phyloP scores from a whole-genome alignment of 2,329 filamentous ascomycete genomes.

The Claviceps pusilla region DNA sequence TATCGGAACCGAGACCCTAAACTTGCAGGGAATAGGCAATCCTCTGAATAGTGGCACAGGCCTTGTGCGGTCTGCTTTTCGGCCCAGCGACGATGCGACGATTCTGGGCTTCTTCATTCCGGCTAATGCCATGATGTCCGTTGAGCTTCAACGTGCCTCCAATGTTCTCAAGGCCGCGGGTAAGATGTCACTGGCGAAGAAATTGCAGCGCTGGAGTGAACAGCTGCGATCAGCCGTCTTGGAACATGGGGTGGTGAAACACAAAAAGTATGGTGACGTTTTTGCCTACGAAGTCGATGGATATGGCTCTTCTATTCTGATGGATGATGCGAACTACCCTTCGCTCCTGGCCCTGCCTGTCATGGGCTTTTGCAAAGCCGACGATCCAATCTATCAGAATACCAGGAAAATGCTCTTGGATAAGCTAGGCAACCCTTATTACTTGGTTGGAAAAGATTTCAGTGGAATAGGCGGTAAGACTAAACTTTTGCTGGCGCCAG shows the following conservation, averaged over 20 bases:
- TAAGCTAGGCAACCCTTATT: slow-evolving; percentile 75
- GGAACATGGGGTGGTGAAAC: slow-evolving; percentile 67
- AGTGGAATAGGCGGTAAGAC: slow-evolving; percentile 69
- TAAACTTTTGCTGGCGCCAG: not conserved
- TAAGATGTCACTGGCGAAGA: slow-evolving; percentile 35
- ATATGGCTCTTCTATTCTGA: slow-evolving; percentile 66
- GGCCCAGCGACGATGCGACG: slow-evolving; percentile 87
- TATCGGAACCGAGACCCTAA: slow-evolving; percentile 78
- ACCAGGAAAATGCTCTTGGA: slow-evolving; percentile 66
- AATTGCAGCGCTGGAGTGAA: slow-evolving; percentile 42
- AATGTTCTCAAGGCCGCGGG: slow-evolving; percentile 49
- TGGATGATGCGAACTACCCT: slow-evolving; percentile 83
- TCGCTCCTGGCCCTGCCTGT: slow-evolving; percentile 65
- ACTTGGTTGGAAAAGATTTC: slow-evolving; percentile 60
- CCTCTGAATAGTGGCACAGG: slow-evolving; percentile 74
- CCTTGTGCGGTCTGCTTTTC: slow-evolving; percentile 78
- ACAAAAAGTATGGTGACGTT: slow-evolving; percentile 60
- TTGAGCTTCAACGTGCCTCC: slow-evolving; percentile 65
- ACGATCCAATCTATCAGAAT: slow-evolving; percentile 67
- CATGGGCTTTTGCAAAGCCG: slow-evolving; percentile 54
- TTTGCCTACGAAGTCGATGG: slow-evolving; percentile 84
- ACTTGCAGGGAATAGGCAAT: slow-evolving; percentile 72
- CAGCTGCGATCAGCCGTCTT: slow-evolving; percentile 63
- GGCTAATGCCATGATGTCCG: slow-evolving; percentile 89
- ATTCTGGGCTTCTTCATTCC: slow-evolving; percentile 92